Evolutionary conservation across 129 eudicot species (phyloP).

Genomic region (Apium graveolens): DNA sequence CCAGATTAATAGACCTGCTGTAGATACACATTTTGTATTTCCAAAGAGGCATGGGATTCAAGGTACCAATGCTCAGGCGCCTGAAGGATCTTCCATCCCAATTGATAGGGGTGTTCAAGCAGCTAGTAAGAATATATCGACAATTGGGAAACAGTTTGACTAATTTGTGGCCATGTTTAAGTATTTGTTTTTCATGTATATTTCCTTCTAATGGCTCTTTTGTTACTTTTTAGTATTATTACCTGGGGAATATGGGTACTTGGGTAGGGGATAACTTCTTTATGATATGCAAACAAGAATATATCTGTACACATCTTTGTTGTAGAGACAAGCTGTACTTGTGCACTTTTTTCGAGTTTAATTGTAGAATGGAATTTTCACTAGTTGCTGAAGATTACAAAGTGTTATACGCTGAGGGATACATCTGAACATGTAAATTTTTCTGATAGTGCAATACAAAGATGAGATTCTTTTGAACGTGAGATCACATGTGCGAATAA

Average conservation of each 20-base stretch:
- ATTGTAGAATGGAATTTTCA: not conserved
- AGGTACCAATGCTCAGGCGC: conserved; percentile 14
- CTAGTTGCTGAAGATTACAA: not conserved
- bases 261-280: not conserved
- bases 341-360: not conserved
- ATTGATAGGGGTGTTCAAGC: not conserved
- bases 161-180: not conserved
- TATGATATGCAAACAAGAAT: not conserved
- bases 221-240: not conserved
- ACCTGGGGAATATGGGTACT: not conserved
- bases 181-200: not conserved
- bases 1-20: conserved; percentile 16
- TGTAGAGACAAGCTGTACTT: not conserved
- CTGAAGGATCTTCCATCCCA: conserved; percentile 12
- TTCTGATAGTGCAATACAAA: not conserved
- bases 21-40: conserved; percentile 18
- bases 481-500: not conserved
- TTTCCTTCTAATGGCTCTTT: not conserved
- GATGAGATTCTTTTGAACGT: not conserved
- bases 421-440: not conserved
- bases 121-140: not conserved
- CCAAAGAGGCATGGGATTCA: conserved; percentile 58
- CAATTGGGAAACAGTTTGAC: not conserved
- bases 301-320: not conserved
- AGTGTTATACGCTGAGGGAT: not conserved